phyloP scores from a whole-genome alignment of 208 protist genomes.

The Sergeia podlipaevii region DNA sequence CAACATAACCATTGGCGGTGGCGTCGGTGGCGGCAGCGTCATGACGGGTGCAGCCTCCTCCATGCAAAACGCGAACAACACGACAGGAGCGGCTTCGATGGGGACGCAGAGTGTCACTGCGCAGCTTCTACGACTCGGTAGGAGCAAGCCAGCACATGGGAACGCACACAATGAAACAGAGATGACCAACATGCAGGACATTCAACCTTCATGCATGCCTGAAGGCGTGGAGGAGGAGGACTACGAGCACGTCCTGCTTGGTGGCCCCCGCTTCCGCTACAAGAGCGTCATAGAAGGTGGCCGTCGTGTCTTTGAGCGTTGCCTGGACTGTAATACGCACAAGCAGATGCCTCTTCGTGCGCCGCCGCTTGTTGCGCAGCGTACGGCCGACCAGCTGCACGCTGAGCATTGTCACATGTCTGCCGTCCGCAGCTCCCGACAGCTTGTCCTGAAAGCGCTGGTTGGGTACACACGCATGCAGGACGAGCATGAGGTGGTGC shows the following conservation, averaged over 20 bases:
- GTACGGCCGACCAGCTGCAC: conserved; percentile 74
- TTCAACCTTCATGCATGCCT: not conserved
- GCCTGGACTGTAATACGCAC: conserved; percentile 83
- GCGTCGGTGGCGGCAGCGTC: conserved; percentile 17
- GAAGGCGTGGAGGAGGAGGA: conserved; percentile 17
- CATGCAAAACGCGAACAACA: conserved; percentile 16
- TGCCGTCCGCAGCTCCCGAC: conserved; percentile 72
- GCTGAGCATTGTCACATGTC: conserved; percentile 87
- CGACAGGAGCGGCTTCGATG: conserved; percentile 10
- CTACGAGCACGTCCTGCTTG: conserved; percentile 70
- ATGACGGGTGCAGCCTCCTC: not conserved
- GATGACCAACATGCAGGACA: not conserved
- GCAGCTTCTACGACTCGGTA: conserved; percentile 12
- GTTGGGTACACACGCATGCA: conserved; percentile 77
- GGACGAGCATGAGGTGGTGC: conserved; percentile 48
- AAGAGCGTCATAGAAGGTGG: conserved; percentile 47
- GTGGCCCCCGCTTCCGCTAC: conserved; percentile 72
- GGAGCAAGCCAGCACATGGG: conserved; percentile 1
- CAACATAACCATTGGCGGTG: conserved; percentile 17
- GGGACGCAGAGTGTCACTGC: conserved; percentile 9
- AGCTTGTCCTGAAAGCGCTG: conserved; percentile 79
- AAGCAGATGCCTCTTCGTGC: conserved; percentile 82
- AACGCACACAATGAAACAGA: not conserved
- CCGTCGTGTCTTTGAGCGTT: conserved; percentile 72
- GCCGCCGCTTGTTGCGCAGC: conserved; percentile 56